phyloP scores from a whole-genome alignment of 495 filamentous ascomycete genomes.

The Tuber brumale region DNA sequence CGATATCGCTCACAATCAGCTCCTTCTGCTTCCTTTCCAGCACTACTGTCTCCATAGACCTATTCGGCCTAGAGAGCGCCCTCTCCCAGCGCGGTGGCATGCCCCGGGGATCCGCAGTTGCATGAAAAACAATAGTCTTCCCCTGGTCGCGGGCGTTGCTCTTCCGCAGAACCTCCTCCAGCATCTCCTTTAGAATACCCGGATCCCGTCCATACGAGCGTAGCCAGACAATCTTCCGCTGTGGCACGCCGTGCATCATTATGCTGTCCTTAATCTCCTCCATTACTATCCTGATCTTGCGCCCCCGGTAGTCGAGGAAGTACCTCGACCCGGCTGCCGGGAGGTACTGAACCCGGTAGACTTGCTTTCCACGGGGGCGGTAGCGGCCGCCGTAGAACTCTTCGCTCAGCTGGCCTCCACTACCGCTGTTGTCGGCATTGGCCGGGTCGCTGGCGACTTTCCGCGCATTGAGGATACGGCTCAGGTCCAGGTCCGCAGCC shows the following conservation, averaged over 20 bases:
- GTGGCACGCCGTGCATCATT: not conserved
- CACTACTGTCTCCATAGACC: slow-evolving; percentile 76
- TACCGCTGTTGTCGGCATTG: not conserved
- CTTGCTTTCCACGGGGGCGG: not conserved
- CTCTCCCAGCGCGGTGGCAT: slow-evolving; percentile 22
- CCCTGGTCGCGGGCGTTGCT: slow-evolving; percentile 24
- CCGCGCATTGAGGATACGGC: slow-evolving; percentile 18
- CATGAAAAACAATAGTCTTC: slow-evolving; percentile 30
- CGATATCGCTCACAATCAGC: slow-evolving; percentile 67
- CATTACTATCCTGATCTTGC: slow-evolving; percentile 19
- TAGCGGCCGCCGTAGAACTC: not conserved
- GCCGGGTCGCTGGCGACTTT: slow-evolving; percentile 1
- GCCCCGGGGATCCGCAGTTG: slow-evolving; percentile 8
- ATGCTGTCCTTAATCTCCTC: slow-evolving; percentile 4
- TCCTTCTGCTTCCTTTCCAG: slow-evolving; percentile 67
- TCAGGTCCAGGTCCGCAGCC: slow-evolving; percentile 6
- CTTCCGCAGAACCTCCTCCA: slow-evolving; percentile 22
- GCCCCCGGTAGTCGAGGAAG: slow-evolving; percentile 22
- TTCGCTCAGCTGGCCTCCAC: not conserved
- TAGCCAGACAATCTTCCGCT: slow-evolving; percentile 15
- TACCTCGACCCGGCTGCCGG: slow-evolving; percentile 17
- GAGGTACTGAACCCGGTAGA: slow-evolving; percentile 24
- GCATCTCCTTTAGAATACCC: slow-evolving; percentile 16
- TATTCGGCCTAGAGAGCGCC: slow-evolving; percentile 49
- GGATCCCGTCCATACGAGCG: slow-evolving; percentile 25